Evolutionary conservation across 441 rosid genomes (phyloP).

Genomic region (Euphorbia corollata): DNA sequence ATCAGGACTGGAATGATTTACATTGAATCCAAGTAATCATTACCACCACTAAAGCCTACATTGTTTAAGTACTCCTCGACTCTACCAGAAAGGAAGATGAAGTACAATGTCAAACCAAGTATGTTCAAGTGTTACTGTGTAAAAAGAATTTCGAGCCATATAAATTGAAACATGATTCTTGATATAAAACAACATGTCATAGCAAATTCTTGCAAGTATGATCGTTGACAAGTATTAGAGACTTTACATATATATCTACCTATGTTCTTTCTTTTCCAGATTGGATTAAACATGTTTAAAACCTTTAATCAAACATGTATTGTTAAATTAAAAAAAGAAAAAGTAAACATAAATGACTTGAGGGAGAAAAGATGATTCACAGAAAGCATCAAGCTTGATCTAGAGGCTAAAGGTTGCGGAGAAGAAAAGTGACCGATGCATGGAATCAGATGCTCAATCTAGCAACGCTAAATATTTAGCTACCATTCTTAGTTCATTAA

Average conservation of each 20-base stretch:
- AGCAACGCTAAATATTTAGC: too few relatives aligned
- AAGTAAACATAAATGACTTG: background rate
- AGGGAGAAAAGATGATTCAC: background rate
- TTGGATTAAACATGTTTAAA: background rate
- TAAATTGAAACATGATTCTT: background rate
- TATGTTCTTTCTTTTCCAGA: background rate
- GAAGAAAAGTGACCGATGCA: background rate
- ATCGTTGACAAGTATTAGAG: background rate
- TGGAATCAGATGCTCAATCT: too few relatives aligned
- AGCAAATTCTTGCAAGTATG: background rate
- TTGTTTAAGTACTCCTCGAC: background rate
- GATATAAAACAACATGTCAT: background rate
- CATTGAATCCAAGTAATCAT: background rate
- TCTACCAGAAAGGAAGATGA: background rate
- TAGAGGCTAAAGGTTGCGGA: background rate
- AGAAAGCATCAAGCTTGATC: background rate
- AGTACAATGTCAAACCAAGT: too few relatives aligned
- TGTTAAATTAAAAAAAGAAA: background rate
- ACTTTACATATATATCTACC: background rate
- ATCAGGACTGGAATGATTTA: constrained; percentile 4
- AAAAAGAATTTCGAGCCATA: too few relatives aligned
- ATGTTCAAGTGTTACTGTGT: background rate
- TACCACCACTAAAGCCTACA: too few relatives aligned
- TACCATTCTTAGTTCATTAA: too few relatives aligned
- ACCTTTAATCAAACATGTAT: background rate